Evolutionary conservation across 2,329 filamentous ascomycete species (phyloP), one percentile per base, ranked within the genome.

Genomic region (Trichophaea hybrida): DNA sequence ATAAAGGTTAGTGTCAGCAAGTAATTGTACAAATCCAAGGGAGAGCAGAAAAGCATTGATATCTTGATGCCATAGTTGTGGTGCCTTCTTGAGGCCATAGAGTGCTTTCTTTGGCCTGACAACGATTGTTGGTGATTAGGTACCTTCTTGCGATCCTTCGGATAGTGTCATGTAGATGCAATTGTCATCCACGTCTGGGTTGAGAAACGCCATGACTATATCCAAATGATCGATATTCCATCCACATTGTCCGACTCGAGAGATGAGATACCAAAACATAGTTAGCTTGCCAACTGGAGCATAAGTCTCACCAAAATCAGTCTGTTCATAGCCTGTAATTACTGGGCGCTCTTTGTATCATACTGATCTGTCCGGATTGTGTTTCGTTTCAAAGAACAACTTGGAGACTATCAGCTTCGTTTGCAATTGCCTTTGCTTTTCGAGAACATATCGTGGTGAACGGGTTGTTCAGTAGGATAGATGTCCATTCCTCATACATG

Each of bases 191-290:
- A 71, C 64, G 4, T 64, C 48, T 0, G 66, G 62, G 58, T 72
- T 65, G 6, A 72, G 67, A 57, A 72, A 72, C 5, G 69, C 65
- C 2, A 63, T 63, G 1, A 53, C 50, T 5, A 63, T 58, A 38
- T 67, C 61, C 43, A 66, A 58, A 35, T 65, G 61, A 2, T 66
- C 15, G 8, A 63, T 52, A 7, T 62, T 17, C 55, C 37, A 63
- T 13, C 58, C 31, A 13, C 59, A 32, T 1, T 15, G 8, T 1
- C 44, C 38, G 5, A 44, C 34, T 1, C 56, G 15, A 0, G 43
- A 10, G 1, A 59, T 7, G 1, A 37, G 31, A 35, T 53, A 40
- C 4, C 51, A 17, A 33, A 61, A 37, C 6, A 31, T 61, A 5
- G 49, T 32, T 1, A 59, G 6, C 13, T 55, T 58, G 1, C 34